phyloP scores from a whole-genome alignment of 75 land plant species.

The Cupressus sempervirens region DNA sequence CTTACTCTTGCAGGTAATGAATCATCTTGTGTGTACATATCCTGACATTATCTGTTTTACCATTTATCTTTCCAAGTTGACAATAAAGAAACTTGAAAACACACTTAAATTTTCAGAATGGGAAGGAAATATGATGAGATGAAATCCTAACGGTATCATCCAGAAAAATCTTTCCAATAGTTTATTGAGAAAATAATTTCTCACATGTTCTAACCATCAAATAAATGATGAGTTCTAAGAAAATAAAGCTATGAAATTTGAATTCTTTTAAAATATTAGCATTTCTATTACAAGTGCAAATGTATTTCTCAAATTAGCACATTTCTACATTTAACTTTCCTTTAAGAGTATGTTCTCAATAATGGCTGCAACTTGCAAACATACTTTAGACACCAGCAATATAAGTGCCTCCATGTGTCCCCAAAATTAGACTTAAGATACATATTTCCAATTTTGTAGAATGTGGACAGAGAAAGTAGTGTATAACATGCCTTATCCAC shows the following conservation, averaged over 20 bases:
- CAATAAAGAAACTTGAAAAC: neutral
- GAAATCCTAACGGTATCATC: neutral
- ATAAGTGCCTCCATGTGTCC: neutral
- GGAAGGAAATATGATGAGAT: neutral
- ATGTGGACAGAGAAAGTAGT: neutral
- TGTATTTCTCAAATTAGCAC: neutral
- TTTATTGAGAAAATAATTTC: neutral
- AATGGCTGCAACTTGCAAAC: neutral
- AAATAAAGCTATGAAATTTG: neutral
- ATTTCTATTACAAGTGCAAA: neutral
- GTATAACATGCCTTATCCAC: constrained; percentile 74
- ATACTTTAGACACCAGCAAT: neutral
- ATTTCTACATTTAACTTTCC: neutral
- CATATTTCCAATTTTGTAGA: neutral
- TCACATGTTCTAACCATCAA: neutral
- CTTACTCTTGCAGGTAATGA: neutral
- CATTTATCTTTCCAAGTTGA: neutral
- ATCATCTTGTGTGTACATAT: neutral
- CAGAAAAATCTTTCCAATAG: neutral
- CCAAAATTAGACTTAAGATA: neutral
- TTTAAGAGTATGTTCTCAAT: neutral
- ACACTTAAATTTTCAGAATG: neutral
- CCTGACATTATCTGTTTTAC: neutral
- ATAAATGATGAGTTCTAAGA: neutral
- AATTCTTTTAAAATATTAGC: neutral